A percentile compares a stretch with the other conserved stretches of the same genome.
Conservation (phyloP, 2,329 filamentous ascomycete genomes). For the Ophiocordyceps camponoti-saundersi region DNA sequence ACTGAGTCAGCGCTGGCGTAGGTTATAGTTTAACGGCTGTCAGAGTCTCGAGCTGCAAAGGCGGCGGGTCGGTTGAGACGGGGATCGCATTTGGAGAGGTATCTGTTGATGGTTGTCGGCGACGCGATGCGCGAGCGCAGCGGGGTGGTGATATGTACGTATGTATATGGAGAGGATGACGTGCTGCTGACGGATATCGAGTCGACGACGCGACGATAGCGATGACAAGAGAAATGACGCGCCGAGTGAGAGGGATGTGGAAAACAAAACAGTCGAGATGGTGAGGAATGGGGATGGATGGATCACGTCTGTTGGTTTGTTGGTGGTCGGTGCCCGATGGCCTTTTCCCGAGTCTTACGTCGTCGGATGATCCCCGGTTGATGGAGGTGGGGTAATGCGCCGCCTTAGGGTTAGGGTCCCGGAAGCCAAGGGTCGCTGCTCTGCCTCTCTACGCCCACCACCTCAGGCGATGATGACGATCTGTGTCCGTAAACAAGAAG, state of each 20-base stretch:
- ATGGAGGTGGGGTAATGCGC: neutral
- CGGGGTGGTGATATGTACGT: neutral
- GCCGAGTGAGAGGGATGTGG: neutral
- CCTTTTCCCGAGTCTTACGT: neutral
- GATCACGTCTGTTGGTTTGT: too few relatives aligned
- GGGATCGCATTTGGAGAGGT: neutral
- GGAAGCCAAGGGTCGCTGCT: too few relatives aligned
- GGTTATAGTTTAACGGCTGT: neutral
- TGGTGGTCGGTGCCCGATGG: neutral
- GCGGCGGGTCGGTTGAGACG: neutral
- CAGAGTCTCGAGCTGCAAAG: neutral
- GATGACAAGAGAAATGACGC: neutral
- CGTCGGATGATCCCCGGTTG: neutral
- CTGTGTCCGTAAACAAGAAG: too few relatives aligned
- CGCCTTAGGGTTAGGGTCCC: too few relatives aligned
- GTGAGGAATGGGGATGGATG: neutral
- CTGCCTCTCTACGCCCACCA: too few relatives aligned
- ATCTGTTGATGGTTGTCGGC: neutral
- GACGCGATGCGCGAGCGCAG: neutral
- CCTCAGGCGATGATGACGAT: too few relatives aligned
- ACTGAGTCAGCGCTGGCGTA: neutral
- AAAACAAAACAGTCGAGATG: neutral
- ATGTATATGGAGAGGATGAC: neutral
- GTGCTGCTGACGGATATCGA: neutral
- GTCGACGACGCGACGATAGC: neutral